These are phyloP conservation scores for Raphanus sativus DNA, from an alignment of 345 rosid genomes.

Conservation along the genomic window DNA sequence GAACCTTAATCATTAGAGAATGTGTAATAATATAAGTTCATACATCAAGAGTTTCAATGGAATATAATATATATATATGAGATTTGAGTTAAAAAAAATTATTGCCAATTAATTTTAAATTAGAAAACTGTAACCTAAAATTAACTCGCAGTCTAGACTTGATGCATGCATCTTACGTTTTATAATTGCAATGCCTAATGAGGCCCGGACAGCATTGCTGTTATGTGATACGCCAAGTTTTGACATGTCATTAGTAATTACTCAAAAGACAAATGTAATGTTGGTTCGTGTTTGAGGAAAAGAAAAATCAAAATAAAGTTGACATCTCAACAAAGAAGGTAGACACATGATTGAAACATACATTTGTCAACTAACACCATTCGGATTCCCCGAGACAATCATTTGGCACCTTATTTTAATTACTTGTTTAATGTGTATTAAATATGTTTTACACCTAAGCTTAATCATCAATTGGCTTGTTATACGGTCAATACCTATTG, in stretches of 20 bases:
- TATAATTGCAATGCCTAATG: too few species aligned
- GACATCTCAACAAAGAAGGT: constrained; percentile 38
- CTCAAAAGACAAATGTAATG: constrained; percentile 15
- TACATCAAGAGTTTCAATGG: too few species aligned
- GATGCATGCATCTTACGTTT: too few species aligned
- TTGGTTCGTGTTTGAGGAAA: constrained; percentile 4
- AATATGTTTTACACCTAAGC: constrained; percentile 11
- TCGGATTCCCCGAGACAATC: constrained; percentile 28
- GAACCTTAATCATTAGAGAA: too few species aligned
- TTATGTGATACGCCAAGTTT: constrained; percentile 2
- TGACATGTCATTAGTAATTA: constrained; percentile 2
- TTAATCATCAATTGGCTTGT: constrained; percentile 10
- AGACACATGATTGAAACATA: constrained; percentile 29
- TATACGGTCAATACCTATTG: constrained; percentile 2
- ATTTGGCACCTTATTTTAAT: constrained; percentile 25
- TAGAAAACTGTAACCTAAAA: too few species aligned
- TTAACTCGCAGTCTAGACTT: too few species aligned
- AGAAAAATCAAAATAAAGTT: constrained; percentile 8
- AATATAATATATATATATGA: too few species aligned
- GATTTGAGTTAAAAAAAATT: too few species aligned
- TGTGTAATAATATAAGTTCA: too few species aligned
- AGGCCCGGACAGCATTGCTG: not conserved
- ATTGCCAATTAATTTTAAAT: too few species aligned
- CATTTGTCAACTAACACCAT: constrained; percentile 34
- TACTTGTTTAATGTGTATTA: constrained; percentile 6